Evolutionary conservation across 768 basidiomycete species (phyloP).

Genomic region (Leucosporidium creatinivorum): DNA sequence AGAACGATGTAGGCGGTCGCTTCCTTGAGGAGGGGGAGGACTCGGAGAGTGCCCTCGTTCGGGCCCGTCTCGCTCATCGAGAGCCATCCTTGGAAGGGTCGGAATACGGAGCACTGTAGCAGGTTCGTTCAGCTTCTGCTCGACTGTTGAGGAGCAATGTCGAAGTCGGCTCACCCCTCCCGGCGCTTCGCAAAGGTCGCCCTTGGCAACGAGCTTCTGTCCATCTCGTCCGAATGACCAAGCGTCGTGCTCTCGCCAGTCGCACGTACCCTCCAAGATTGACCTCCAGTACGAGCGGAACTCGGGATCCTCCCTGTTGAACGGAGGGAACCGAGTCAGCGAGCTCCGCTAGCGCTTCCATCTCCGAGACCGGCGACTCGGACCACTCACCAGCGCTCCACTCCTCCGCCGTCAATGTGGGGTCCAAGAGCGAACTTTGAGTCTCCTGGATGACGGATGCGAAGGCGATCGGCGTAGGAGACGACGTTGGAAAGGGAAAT

Average conservation of each 20-base stretch:
- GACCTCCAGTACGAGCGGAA: conserved; percentile 37
- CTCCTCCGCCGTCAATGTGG: conserved; percentile 58
- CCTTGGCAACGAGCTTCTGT: conserved; percentile 43
- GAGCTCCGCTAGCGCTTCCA: no score
- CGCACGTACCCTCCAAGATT: conserved; percentile 55
- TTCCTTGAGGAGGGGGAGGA: conserved; percentile 55
- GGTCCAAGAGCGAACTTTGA: conserved; percentile 49
- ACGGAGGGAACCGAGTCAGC: no score
- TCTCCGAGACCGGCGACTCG: no score
- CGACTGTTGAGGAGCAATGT: conserved; percentile 6
- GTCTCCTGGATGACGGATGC: conserved; percentile 67
- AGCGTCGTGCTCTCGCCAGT: conserved; percentile 53
- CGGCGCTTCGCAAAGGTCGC: conserved; percentile 32
- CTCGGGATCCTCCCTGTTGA: conserved; percentile 49
- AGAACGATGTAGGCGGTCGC: conserved; percentile 58
- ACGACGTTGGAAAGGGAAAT: conserved; percentile 38
- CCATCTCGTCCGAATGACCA: background rate
- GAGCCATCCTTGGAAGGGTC: conserved; percentile 40
- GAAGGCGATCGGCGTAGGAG: conserved; percentile 69
- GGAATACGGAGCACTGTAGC: conserved; percentile 40
- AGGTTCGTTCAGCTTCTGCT: background rate
- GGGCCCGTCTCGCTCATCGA: conserved; percentile 1
- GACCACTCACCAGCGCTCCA: conserved; percentile 58
- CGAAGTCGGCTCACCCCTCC: background rate
- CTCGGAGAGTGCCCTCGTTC: conserved; percentile 51